Base-by-base conservation (phyloP, 257 asterid genomes). In the Solanum commersonii region DNA sequence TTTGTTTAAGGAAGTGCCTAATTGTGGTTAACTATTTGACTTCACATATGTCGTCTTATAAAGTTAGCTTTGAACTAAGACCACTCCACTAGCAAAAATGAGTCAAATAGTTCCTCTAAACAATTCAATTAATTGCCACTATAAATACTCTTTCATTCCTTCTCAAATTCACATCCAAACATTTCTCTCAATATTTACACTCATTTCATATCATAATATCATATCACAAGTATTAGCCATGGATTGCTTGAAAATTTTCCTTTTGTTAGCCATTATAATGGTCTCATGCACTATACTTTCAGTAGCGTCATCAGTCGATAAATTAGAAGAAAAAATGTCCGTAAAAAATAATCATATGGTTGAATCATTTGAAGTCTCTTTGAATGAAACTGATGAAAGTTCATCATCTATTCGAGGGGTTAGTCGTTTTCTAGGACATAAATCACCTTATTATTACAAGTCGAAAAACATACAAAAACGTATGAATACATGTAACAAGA, bases 401-500 rank as follows among this genome's bases (percentile, higher is more conserved):
- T 40, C 89, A 31, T 63, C 77, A 8, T 90, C 93, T 10, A 90
- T 93, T 10, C 90, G 87, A 1, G 91, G 92, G 8, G 90, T 60
- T 3, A 91, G 92, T 89, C 94, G 93, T 18, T 92, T 93, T 86
- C 90, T 92, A 3, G 87, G 81, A 2, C 90, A 89, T 16, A 90
- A 77, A 40, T 23, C 74, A 7, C 86, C 92, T 20, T 4, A 25
- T 9, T n/a, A 35, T 18, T 27, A 35, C 40, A 85, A 85, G 67
- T 40, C 37, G 0, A 71, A 40, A 31, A 85, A 5, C 16, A 44
- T 12, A 29, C 78, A 31, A 85, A 85, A 85, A 67, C 1, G 68
- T 20, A 67, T 71, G 87, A 93, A 1, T 5, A 5, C 88, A 33
- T 95, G 98, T 91, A 89, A 94, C 90, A 87, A 87, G 3, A 63